Conservation (phyloP, 108 stramenopile genomes). For the Cyclostephanos invisitatus region DNA sequence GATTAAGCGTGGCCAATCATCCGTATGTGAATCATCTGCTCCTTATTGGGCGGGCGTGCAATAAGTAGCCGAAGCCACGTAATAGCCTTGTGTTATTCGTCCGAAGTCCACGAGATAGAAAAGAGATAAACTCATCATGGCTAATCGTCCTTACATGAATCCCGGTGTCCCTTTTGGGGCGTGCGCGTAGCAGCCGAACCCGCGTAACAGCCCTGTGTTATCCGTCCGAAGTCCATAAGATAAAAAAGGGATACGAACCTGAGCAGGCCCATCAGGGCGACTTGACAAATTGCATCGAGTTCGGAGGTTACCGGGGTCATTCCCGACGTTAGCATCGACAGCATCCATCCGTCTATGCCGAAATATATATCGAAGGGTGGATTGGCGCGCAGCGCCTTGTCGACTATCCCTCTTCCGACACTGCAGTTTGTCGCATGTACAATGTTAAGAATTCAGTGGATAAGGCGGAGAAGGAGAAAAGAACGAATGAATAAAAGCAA, state of each 20-base stretch:
- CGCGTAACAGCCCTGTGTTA: conserved; percentile 50
- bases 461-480: neutral
- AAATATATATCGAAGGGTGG: conserved; percentile 76
- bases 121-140: conserved; percentile 37
- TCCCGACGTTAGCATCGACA: conserved; percentile 72
- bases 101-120: conserved; percentile 82
- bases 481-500: neutral
- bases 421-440: conserved; percentile 19
- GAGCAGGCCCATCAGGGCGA: conserved; percentile 64
- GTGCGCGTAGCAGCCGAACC: too few relatives aligned
- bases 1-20: neutral
- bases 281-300: conserved; percentile 68
- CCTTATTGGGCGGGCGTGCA: neutral
- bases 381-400: conserved; percentile 54
- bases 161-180: neutral
- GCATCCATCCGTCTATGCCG: conserved; percentile 85
- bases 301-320: conserved; percentile 66
- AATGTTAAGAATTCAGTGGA: neutral
- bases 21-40: neutral
- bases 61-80: neutral
- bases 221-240: conserved; percentile 75
- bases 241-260: conserved; percentile 78
- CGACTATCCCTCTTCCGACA: conserved; percentile 67
- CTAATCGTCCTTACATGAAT: conserved; percentile 3
- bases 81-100: conserved; percentile 55